Percentiles rank a stretch among this genome's conserved stretches.
These are phyloP conservation scores for Tuber umbilicatum DNA, from an alignment of 495 filamentous ascomycete genomes.

Conservation along the genomic window DNA sequence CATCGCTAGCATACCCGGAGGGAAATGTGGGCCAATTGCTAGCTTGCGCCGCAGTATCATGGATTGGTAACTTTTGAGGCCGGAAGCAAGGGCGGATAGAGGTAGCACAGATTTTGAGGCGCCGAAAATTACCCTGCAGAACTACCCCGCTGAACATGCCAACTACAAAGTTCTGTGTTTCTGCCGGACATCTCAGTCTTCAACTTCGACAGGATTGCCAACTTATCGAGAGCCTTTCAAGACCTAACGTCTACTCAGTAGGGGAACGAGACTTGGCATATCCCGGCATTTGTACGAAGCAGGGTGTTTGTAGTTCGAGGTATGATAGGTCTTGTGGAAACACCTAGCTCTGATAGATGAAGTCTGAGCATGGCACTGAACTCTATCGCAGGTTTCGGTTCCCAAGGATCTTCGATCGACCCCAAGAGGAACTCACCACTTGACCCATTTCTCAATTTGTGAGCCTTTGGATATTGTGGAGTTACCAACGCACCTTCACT, in stretches of 20 bases:
- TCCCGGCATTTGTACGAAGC: neutral
- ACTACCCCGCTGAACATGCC: neutral
- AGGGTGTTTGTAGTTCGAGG: neutral
- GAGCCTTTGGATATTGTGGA: neutral
- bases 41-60: neutral
- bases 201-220: neutral
- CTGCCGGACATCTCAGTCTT: neutral
- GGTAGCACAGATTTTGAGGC: neutral
- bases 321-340: neutral
- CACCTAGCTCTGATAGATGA: neutral
- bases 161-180: neutral
- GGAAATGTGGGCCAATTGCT: neutral
- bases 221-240: neutral
- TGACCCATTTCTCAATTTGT: neutral
- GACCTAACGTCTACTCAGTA: neutral
- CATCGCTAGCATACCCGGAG: neutral
- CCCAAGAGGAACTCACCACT: neutral
- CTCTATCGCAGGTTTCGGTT: neutral
- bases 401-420: neutral
- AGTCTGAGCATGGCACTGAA: neutral
- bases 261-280: neutral
- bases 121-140: neutral
- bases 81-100: neutral
- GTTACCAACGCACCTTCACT: neutral
- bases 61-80: neutral